Conservation (phyloP, 176 grass and related monocot genomes). For the Melocanna baccifera region DNA sequence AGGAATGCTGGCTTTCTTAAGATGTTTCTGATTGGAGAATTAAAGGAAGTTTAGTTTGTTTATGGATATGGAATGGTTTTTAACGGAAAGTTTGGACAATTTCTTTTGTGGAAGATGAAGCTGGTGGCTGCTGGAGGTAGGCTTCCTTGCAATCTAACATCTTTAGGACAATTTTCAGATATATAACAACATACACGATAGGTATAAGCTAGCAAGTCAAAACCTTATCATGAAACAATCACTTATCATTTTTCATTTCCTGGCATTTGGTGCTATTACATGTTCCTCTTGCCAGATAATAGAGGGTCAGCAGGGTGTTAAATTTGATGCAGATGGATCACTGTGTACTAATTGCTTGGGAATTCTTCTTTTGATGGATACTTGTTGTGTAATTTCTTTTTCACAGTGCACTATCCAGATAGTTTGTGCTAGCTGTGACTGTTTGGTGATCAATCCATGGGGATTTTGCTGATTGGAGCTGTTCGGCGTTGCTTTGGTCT, state of each 20-base stretch:
- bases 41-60: slow-evolving; percentile 21
- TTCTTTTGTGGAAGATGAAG: slow-evolving; percentile 56
- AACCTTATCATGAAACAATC: slow-evolving; percentile 24
- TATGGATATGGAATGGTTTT: slow-evolving; percentile 2
- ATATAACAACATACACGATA: background rate
- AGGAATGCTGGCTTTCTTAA: slow-evolving; percentile 19
- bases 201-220: slow-evolving; percentile 1
- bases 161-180: slow-evolving; percentile 29
- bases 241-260: slow-evolving; percentile 8
- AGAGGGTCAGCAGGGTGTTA: slow-evolving; percentile 28
- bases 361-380: slow-evolving; percentile 45
- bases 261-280: slow-evolving; percentile 62
- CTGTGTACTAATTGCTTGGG: slow-evolving; percentile 48
- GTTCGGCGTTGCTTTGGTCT: slow-evolving; percentile 53
- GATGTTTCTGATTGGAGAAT: slow-evolving; percentile 18
- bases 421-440: slow-evolving; percentile 41
- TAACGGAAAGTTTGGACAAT: slow-evolving; percentile 19
- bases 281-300: slow-evolving; percentile 72
- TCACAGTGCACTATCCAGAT: slow-evolving; percentile 36
- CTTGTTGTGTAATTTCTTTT: slow-evolving; percentile 35
- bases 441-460: slow-evolving; percentile 44
- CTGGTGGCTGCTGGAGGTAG: slow-evolving; percentile 58
- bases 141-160: slow-evolving; percentile 40
- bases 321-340: slow-evolving; percentile 47
- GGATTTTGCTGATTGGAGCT: slow-evolving; percentile 65